Percentiles rank a stretch among this genome's conserved stretches.
These are phyloP conservation scores for Botrytis squamosa DNA, from an alignment of 2,329 filamentous ascomycete species.

Conservation along the genomic window DNA sequence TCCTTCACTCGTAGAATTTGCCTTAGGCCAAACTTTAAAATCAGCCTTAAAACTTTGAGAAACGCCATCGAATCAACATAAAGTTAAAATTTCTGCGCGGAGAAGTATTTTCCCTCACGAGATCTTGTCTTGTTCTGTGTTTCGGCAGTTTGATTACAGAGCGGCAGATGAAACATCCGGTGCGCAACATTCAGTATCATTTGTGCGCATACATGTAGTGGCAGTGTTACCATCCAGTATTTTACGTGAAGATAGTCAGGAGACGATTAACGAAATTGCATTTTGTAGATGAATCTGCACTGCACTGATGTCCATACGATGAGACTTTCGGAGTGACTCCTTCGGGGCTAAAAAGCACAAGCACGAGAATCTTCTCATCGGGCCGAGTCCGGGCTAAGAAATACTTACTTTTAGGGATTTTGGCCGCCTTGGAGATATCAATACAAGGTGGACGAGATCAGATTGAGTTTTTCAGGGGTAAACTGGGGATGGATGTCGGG, in stretches of 20 bases:
- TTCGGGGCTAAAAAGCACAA: neutral
- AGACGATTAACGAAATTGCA: neutral
- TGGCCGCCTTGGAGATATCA: neutral
- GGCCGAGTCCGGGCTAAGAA: conserved; percentile 11
- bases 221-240: neutral
- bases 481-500: conserved; percentile 14
- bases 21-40: neutral
- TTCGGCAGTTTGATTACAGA: neutral
- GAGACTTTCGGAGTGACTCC: neutral
- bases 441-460: conserved; percentile 3
- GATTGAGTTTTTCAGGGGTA: conserved; percentile 10
- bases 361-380: neutral
- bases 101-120: neutral
- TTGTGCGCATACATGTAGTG: neutral
- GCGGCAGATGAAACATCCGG: neutral
- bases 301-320: neutral
- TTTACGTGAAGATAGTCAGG: neutral
- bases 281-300: neutral
- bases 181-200: neutral
- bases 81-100: neutral
- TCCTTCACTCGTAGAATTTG: neutral
- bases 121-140: neutral
- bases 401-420: neutral
- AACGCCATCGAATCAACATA: neutral
- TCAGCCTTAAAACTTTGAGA: neutral